phyloP scores from a whole-genome alignment of 2,329 filamentous ascomycete species.

The Ophiostoma montium region DNA sequence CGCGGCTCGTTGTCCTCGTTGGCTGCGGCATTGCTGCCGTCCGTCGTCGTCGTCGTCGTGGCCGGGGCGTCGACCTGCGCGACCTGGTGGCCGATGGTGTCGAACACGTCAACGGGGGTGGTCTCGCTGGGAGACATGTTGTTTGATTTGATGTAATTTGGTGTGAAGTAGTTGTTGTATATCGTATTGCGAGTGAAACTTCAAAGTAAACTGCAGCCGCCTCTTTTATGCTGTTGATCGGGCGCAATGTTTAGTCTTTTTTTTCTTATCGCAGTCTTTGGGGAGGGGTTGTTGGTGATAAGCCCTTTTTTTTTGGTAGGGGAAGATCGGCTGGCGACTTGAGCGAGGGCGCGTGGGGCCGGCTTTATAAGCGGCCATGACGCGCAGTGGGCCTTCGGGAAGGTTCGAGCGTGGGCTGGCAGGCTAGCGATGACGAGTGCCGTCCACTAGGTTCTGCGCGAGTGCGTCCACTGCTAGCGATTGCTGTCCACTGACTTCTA shows the following conservation, averaged over 20 bases:
- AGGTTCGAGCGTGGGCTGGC: slow-evolving; percentile 12
- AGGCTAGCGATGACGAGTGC: no score
- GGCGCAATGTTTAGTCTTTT: slow-evolving; percentile 1
- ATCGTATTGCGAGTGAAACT: not conserved
- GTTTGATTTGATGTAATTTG: no score
- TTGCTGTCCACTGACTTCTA: no score
- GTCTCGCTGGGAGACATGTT: slow-evolving; percentile 23
- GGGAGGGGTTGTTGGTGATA: slow-evolving; percentile 9
- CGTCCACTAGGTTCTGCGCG: no score
- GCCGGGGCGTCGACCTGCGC: slow-evolving; percentile 30
- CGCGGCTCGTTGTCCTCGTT: slow-evolving; percentile 40
- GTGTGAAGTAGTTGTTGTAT: slow-evolving; percentile 1
- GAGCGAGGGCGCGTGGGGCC: slow-evolving; percentile 1
- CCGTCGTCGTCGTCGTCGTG: slow-evolving; percentile 14
- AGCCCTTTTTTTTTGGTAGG: slow-evolving; percentile 1
- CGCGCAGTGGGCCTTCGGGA: slow-evolving; percentile 10
- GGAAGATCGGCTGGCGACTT: slow-evolving; percentile 1
- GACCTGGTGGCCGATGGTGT: slow-evolving; percentile 48
- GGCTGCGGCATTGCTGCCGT: slow-evolving; percentile 10
- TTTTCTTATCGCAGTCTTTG: slow-evolving; percentile 9
- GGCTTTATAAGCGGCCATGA: slow-evolving; percentile 9
- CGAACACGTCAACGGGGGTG: slow-evolving; percentile 40
- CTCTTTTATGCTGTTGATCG: not conserved
- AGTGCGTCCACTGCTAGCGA: no score
- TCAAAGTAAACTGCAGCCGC: not conserved